Evolutionary conservation across 2,329 filamentous ascomycete genomes (phyloP), one percentile per base, ranked within the genome.

Genomic region (Penicillium sp.): DNA sequence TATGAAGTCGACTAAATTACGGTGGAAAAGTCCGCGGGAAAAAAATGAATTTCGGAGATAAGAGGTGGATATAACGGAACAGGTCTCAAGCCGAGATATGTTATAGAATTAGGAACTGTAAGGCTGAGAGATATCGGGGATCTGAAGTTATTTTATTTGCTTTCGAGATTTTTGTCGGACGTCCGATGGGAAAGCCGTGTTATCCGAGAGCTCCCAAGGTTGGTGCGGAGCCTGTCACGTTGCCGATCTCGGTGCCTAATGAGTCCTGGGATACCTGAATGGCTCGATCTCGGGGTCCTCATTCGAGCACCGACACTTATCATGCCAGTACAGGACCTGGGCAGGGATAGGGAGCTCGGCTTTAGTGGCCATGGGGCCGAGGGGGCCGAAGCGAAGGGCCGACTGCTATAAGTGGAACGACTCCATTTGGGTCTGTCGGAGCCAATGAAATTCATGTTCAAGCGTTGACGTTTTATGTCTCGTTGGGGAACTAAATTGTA

Each of bases 101-200:
- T 31, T 54, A 12, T 7, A n/a, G 23, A n/a, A 37, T 29, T 40
- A 6, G 7, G 10, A 25, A 27, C 10, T 10, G 38, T 43, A 50
- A 37, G 38, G 40, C 40, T 37, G 41, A 37, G 4, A 31, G 13
- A 41, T 17, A 15, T 21, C 12, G 25, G 27, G 27, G 13, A 21
- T 37, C 2, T 10, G 5, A 9, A 15, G 40, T 27, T 6, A 2
- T 46, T 52, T 43, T 51, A 40, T 54, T 19, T 19, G 27, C 21
- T 13, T 15, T 6, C 38, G 56, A 53, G 50, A 46, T 17, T 50
- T 38, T 35, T n/a, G 25, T 45, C 62, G 67, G 63, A 64, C 47
- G 54, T 60, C 62, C 62, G 58, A 62, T 58, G 47, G 23, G 33
- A 21, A 62, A 68, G 67, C 70, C 69, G 69, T 66, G 38, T 63